Conservation (phyloP, 2,329 filamentous ascomycete species). For the Aspergillus fumigatus region DNA sequence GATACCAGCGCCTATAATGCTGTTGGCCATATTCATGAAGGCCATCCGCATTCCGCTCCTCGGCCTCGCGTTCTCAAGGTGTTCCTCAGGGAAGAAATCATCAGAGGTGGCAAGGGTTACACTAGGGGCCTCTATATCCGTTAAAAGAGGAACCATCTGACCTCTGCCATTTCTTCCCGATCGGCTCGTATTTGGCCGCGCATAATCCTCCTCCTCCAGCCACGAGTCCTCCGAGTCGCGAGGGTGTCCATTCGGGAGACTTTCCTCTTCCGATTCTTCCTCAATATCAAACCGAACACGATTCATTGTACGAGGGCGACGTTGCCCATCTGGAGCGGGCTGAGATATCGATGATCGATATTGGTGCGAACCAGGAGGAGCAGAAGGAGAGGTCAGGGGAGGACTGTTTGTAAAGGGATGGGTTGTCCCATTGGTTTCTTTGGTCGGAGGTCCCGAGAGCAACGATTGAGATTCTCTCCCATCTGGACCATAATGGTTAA, state of each 20-base stretch:
- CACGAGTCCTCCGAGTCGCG: conserved; percentile 33
- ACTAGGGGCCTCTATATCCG: conserved; percentile 76
- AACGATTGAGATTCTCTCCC: conserved; percentile 31
- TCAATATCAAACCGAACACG: conserved; percentile 69
- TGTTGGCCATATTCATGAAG: conserved; percentile 99
- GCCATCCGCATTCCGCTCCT: conserved; percentile 82
- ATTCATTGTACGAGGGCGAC: conserved; percentile 56
- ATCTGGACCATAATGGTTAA: conserved; percentile 26
- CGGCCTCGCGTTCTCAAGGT: conserved; percentile 62
- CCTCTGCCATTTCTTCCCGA: conserved; percentile 38
- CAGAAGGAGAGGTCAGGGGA: conserved; percentile 16
- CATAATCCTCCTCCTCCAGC: conserved; percentile 59
- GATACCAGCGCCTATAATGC: conserved; percentile 77
- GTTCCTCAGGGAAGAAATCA: conserved; percentile 53
- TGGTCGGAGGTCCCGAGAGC: conserved; percentile 26
- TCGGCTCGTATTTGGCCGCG: conserved; percentile 40
- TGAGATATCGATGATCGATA: conserved; percentile 42
- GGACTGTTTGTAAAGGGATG: conserved; percentile 18
- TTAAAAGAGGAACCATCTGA: conserved; percentile 66
- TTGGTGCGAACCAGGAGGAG: conserved; percentile 17
- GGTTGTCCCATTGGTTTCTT: conserved; percentile 25
- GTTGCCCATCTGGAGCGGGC: conserved; percentile 36
- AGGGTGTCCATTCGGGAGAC: conserved; percentile 27
- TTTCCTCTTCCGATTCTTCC: conserved; percentile 26
- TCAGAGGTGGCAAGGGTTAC: conserved; percentile 64